Percentiles rank a stretch among this genome's conserved stretches.
Conservation (phyloP, 805 yeast genomes). For the Wickerhamomyces alni region DNA sequence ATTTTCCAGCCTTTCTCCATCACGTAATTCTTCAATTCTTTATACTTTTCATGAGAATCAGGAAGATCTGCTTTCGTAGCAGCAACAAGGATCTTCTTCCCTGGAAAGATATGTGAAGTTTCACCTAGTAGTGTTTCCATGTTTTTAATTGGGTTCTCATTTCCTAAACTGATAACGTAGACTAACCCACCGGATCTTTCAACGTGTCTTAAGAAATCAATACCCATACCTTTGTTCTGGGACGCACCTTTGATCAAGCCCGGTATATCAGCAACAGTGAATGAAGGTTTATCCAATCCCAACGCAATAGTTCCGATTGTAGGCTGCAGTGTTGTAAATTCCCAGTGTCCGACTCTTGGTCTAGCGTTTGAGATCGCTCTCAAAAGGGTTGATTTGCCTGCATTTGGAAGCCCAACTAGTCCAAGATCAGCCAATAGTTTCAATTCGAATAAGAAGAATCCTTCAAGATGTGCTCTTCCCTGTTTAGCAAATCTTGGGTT, state of each 20-base stretch:
- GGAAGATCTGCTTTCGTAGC: slow-evolving; percentile 92
- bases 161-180: slow-evolving; percentile 77
- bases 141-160: slow-evolving; percentile 59
- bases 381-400: slow-evolving; percentile 88
- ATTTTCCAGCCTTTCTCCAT: slow-evolving; percentile 50
- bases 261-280: slow-evolving; percentile 96
- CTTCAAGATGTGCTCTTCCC: slow-evolving; percentile 68
- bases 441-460: slow-evolving; percentile 71
- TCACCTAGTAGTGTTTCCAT: slow-evolving; percentile 59
- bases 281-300: slow-evolving; percentile 54
- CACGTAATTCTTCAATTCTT: slow-evolving; percentile 39
- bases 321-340: slow-evolving; percentile 90
- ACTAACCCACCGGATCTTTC: slow-evolving; percentile 89
- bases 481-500: slow-evolving; percentile 84
- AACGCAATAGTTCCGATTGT: slow-evolving; percentile 80
- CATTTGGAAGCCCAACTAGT: slow-evolving; percentile 91
- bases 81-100: slow-evolving; percentile 64
- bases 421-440: slow-evolving; percentile 91
- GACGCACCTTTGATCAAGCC: slow-evolving; percentile 90
- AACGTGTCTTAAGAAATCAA: slow-evolving; percentile 85
- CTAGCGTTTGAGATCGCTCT: slow-evolving; percentile 84
- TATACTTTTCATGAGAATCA: slow-evolving; percentile 43
- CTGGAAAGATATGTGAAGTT: slow-evolving; percentile 60
- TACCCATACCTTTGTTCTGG: slow-evolving; percentile 84
- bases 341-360: slow-evolving; percentile 95